Evolutionary conservation across 768 basidiomycete genomes (phyloP).

Genomic region (Cubamyces sp.): DNA sequence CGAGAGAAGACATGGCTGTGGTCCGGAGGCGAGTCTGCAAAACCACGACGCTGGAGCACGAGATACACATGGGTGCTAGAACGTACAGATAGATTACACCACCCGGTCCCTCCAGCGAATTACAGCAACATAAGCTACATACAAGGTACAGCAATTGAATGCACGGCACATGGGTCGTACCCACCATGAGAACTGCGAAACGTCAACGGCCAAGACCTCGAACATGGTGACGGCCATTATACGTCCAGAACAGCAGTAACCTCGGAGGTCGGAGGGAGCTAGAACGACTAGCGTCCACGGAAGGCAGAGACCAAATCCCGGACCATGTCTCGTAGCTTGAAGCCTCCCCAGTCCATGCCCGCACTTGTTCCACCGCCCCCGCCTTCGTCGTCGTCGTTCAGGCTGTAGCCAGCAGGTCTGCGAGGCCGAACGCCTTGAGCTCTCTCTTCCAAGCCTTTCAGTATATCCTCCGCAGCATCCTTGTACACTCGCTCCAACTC

Average conservation of each 20-base stretch:
- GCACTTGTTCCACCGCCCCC: constrained; percentile 14
- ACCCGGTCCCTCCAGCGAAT: too few species aligned
- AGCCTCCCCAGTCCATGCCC: constrained; percentile 8
- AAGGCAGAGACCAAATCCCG: constrained; percentile 32
- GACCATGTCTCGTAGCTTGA: constrained; percentile 36
- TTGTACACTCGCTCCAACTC: constrained; percentile 63
- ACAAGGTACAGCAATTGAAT: too few species aligned
- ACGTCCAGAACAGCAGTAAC: not conserved
- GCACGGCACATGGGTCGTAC: too few species aligned
- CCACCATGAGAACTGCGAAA: too few species aligned
- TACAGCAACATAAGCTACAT: too few species aligned
- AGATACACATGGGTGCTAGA: not conserved
- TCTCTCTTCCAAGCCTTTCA: constrained; percentile 42
- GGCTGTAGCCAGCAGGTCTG: not conserved
- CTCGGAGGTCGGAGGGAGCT: not conserved
- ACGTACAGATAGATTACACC: not conserved
- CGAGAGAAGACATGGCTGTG: constrained; percentile 1
- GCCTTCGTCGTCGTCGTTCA: constrained; percentile 18
- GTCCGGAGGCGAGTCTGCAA: constrained; percentile 8
- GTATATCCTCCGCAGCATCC: constrained; percentile 56
- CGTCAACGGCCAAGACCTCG: too few species aligned
- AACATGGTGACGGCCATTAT: too few species aligned
- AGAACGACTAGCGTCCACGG: constrained; percentile 21
- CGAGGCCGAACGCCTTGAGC: constrained; percentile 12
- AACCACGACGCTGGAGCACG: not conserved